Base-by-base conservation (phyloP, 108 stramenopile species). In the Conticribra guillardii region DNA sequence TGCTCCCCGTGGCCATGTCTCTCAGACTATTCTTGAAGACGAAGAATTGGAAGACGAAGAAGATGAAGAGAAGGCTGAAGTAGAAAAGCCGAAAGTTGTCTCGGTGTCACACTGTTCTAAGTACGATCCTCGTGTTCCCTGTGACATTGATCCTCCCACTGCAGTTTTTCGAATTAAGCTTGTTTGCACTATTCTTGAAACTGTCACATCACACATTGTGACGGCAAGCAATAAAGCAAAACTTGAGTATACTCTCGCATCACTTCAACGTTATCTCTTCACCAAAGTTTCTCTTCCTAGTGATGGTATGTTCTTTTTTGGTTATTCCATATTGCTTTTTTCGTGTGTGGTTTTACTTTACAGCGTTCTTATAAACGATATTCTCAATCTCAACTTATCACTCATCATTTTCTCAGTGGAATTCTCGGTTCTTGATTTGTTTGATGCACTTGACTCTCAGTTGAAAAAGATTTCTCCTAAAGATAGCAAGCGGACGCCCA, bases 191-290 rank as follows among this genome's bases (percentile, higher is more conserved):
- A 73, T 97, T 15, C 81, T 98, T 23, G 90, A 96, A 55, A 83
- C 89, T 30, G 77, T 76, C 29, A 80, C 88, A n/a, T 71, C 84
- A 41, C 78, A 74, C 28, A 67, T 96, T 44, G 89, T 94, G 8
- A 85, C 88, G 1, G 52, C 64, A 28, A 87, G 64, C 64, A 89
- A 87, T 48, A 80, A 86, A 17, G 26, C 76, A 5, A 89, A 85
- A 45, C 48, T 96, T 28, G 81, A 84, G 29, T 80, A 60, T 11
- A 91, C 89, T 46, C 82, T 97, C 30, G 67, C 92, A 0, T 80
- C 91, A 32, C 95, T 97, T 45, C 96, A 97, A 62, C 70, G 96
- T 19, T 98, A 98, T 69, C 87, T 98, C 48, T 96, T 98, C 65
- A 93, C 92, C 30, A 98, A 98, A 74, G 70, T 82, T 18, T 71